Conservation (phyloP, 768 basidiomycete genomes). For the Dentipellis fragilis region DNA sequence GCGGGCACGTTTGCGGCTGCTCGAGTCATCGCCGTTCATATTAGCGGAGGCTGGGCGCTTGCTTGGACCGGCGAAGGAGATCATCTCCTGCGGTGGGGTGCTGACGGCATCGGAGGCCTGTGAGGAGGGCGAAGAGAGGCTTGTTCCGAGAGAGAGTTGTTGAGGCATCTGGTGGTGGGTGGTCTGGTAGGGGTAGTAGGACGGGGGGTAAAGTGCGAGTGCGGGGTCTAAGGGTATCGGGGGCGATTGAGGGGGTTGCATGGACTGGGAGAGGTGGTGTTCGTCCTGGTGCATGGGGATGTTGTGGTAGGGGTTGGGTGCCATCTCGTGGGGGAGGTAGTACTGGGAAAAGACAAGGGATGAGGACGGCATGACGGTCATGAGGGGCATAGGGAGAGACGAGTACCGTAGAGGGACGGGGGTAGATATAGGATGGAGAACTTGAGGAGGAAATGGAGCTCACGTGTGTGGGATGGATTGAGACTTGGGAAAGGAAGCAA, state of each 20-base stretch:
- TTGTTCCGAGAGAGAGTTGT: conserved; percentile 42
- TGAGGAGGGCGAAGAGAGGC: conserved; percentile 70
- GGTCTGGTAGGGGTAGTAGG: conserved; percentile 48
- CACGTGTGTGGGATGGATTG: not conserved
- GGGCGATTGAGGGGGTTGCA: conserved; percentile 48
- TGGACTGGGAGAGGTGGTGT: conserved; percentile 24
- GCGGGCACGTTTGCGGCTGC: conserved; percentile 23
- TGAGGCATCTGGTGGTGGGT: conserved; percentile 35
- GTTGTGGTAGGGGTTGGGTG: conserved; percentile 24
- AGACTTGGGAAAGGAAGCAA: too few relatives aligned
- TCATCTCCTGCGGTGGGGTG: conserved; percentile 59
- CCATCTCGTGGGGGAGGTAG: conserved; percentile 20
- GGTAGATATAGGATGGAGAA: not conserved
- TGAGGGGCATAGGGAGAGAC: not conserved
- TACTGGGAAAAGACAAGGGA: conserved; percentile 17
- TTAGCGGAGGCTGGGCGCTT: conserved; percentile 23
- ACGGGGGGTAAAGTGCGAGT: conserved; percentile 52
- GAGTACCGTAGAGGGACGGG: not conserved
- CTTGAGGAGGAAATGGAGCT: not conserved
- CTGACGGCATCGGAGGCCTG: conserved; percentile 70
- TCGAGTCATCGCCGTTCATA: conserved; percentile 38
- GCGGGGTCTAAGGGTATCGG: conserved; percentile 63
- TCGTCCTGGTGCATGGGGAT: conserved; percentile 24
- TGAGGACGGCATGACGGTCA: conserved; percentile 7
- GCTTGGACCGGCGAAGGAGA: conserved; percentile 28